Evolutionary conservation across 2,329 filamentous ascomycete genomes (phyloP).

Genomic region (Trichoderma endophyticum): DNA sequence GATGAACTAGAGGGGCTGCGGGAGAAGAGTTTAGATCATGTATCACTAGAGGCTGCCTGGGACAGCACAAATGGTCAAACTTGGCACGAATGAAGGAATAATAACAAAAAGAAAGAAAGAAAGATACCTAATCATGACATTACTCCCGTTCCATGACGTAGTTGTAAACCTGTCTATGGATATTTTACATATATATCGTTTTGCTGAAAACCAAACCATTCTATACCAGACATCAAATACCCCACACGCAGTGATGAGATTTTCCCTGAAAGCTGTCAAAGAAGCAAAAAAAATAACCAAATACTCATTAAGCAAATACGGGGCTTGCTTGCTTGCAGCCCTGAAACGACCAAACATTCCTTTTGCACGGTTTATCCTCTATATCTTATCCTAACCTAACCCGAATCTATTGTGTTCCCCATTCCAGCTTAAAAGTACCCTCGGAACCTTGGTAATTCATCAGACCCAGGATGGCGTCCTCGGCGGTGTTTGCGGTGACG

Average conservation of each 20-base stretch:
- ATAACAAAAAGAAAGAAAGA: slow-evolving; percentile 9
- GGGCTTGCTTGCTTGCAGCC: neutral
- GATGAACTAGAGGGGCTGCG: slow-evolving; percentile 21
- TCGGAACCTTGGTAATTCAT: slow-evolving; percentile 71
- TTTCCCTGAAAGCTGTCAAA: neutral
- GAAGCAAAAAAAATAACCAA: neutral
- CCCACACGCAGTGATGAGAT: neutral
- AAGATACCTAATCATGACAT: slow-evolving; percentile 17
- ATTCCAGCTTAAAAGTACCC: slow-evolving; percentile 76
- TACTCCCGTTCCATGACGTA: slow-evolving; percentile 16
- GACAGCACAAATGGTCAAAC: slow-evolving; percentile 23
- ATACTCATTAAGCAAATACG: neutral
- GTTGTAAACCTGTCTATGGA: slow-evolving; percentile 9
- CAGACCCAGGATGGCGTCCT: slow-evolving; percentile 69
- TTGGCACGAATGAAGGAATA: slow-evolving; percentile 15
- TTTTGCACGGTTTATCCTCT: neutral
- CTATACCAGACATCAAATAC: neutral
- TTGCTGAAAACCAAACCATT: neutral
- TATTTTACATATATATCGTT: neutral
- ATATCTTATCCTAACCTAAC: neutral
- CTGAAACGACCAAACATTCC: neutral
- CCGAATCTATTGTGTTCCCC: slow-evolving; percentile 60
- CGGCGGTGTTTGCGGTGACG: slow-evolving; percentile 68
- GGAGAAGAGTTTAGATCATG: slow-evolving; percentile 32
- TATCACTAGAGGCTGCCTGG: slow-evolving; percentile 34